Evolutionary conservation across 441 rosid species (phyloP).

Genomic region (Kokia cookei): DNA sequence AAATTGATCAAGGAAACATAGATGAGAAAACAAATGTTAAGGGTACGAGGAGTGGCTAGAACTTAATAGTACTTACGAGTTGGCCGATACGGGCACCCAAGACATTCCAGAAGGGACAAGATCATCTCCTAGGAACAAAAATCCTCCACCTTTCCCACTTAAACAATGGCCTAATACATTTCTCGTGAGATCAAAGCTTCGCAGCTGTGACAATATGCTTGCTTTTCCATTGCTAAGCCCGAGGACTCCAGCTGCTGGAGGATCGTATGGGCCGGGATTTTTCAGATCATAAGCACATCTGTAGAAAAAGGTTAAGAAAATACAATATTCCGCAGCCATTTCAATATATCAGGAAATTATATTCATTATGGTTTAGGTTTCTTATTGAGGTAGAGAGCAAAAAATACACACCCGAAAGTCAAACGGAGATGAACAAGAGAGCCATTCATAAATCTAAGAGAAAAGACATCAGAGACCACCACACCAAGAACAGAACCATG

Average conservation of each 20-base stretch:
- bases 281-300: constrained; percentile 32
- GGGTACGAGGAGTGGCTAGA: not conserved
- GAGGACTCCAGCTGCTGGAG: constrained; percentile 52
- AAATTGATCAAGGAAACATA: not conserved
- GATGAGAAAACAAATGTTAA: not conserved
- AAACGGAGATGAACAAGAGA: constrained; percentile 34
- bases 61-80: constrained; percentile 25
- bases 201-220: constrained; percentile 48
- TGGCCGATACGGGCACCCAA: constrained; percentile 41
- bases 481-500: constrained; percentile 43
- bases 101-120: constrained; percentile 38
- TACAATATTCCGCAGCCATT: not conserved
- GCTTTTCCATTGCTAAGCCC: constrained; percentile 55
- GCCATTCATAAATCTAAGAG: constrained; percentile 27
- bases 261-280: constrained; percentile 27
- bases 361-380: not conserved
- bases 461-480: constrained; percentile 36
- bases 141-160: constrained; percentile 51
- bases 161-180: constrained; percentile 59
- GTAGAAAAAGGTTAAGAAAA: not conserved
- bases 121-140: constrained; percentile 56
- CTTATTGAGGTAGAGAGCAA: too few relatives aligned
- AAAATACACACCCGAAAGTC: constrained; percentile 67
- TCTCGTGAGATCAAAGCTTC: constrained; percentile 20
- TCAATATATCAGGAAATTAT: not conserved